Percentiles rank a stretch among this genome's conserved stretches.
phyloP scores from a whole-genome alignment of 202 grass and related monocot species.

The Carex arenaria region DNA sequence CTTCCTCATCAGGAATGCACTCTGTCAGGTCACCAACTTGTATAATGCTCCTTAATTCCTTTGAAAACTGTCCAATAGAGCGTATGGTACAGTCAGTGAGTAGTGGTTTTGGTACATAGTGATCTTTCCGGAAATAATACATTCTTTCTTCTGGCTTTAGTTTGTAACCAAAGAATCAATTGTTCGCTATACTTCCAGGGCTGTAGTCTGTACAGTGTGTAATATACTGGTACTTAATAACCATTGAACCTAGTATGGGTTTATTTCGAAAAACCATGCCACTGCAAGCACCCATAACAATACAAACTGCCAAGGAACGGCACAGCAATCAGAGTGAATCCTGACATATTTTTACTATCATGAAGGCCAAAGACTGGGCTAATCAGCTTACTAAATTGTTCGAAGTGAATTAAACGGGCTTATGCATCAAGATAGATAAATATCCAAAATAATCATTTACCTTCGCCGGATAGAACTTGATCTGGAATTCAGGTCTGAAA shows the following conservation, averaged over 20 bases:
- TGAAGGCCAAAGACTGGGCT: neutral
- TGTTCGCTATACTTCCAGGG: neutral
- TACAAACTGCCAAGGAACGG: neutral
- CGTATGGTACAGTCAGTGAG: neutral
- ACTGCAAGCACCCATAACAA: neutral
- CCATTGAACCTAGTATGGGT: neutral
- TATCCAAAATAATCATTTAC: conserved; percentile 28
- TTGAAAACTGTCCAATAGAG: conserved; percentile 60
- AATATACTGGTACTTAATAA: neutral
- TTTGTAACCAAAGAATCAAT: neutral
- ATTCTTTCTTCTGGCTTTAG: neutral
- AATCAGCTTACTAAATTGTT: neutral
- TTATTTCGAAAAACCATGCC: neutral
- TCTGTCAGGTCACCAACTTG: conserved; percentile 83
- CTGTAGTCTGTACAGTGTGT: neutral
- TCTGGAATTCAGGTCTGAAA: conserved; percentile 39
- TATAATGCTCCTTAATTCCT: conserved; percentile 85
- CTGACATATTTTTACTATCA: neutral
- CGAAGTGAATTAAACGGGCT: neutral
- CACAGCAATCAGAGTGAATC: neutral
- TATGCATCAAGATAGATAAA: neutral
- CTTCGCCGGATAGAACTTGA: conserved; percentile 88
- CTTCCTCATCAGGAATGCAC: conserved; percentile 76
- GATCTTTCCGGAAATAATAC: neutral
- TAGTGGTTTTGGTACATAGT: neutral